phyloP scores from a whole-genome alignment of 306 rosid species.

The Medicago lupulina region DNA sequence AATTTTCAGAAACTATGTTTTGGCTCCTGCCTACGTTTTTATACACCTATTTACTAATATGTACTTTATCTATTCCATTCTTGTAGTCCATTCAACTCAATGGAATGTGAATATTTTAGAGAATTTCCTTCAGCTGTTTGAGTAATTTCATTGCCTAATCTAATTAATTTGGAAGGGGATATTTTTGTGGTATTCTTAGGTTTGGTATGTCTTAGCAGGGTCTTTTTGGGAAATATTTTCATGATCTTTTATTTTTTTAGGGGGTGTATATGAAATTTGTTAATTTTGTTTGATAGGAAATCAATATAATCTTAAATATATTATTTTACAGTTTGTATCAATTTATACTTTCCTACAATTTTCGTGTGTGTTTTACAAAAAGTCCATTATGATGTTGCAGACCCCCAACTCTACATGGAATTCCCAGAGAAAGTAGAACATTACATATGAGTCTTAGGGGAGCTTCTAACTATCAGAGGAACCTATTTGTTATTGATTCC shows the following conservation, averaged over 20 bases:
- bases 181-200: neutral
- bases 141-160: neutral
- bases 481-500: conserved; percentile 63
- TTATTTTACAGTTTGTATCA: conserved; percentile 3
- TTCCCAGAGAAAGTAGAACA: conserved; percentile 79
- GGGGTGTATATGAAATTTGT: neutral
- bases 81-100: conserved; percentile 18
- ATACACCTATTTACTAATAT: neutral
- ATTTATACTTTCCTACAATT: conserved; percentile 2
- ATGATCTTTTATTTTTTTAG: neutral
- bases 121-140: conserved; percentile 23
- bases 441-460: conserved; percentile 73
- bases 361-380: neutral
- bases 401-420: conserved; percentile 84
- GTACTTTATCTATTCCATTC: conserved; percentile 14
- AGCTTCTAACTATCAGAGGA: conserved; percentile 72
- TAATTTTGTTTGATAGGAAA: conserved; percentile 12
- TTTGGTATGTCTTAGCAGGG: conserved; percentile 8
- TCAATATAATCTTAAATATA: conserved; percentile 24
- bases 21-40: neutral
- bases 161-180: conserved; percentile 10
- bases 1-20: neutral
- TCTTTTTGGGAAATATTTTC: conserved; percentile 18
- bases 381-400: conserved; percentile 48
- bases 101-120: conserved; percentile 20